Conservation (phyloP, 2,329 filamentous ascomycete genomes). For the Hortaea werneckii region DNA sequence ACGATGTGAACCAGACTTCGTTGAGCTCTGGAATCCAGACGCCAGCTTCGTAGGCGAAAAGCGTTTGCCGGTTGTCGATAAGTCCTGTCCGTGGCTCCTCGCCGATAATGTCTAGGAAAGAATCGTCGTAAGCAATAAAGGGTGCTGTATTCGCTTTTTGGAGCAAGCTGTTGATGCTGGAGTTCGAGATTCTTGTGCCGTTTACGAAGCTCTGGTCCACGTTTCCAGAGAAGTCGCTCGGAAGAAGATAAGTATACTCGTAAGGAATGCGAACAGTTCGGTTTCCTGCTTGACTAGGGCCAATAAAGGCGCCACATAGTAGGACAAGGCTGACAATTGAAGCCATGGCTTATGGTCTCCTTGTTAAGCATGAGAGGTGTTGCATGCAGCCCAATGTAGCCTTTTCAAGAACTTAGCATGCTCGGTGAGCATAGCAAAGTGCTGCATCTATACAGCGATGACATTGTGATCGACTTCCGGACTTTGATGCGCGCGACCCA, state of each 20-base stretch:
- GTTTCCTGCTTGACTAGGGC: neutral
- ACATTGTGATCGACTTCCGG: no score
- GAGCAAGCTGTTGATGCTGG: slow-evolving; percentile 4
- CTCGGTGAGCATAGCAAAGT: no score
- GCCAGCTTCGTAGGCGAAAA: slow-evolving; percentile 8
- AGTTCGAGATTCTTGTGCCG: slow-evolving; percentile 2
- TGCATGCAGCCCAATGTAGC: no score
- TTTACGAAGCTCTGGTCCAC: slow-evolving; percentile 5
- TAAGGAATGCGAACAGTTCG: slow-evolving; percentile 4
- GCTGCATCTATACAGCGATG: no score
- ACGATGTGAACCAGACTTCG: slow-evolving; percentile 9
- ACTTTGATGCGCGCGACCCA: no score
- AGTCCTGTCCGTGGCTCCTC: slow-evolving; percentile 3
- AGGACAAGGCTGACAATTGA: no score
- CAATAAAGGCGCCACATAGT: no score
- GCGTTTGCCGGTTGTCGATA: slow-evolving; percentile 3
- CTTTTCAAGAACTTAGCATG: no score
- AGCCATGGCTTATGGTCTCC: no score
- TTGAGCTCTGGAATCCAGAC: slow-evolving; percentile 9
- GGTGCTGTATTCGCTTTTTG: slow-evolving; percentile 1
- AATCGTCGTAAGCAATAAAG: slow-evolving; percentile 8
- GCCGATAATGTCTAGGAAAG: slow-evolving; percentile 7
- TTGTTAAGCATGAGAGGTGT: no score
- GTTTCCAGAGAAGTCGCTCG: slow-evolving; percentile 5
- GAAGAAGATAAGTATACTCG: slow-evolving; percentile 9